Percentiles rank a stretch among this genome's conserved stretches.
These are phyloP conservation scores for Talaromyces proteolyticus DNA, from an alignment of 495 filamentous ascomycete species.

Conservation along the genomic window DNA sequence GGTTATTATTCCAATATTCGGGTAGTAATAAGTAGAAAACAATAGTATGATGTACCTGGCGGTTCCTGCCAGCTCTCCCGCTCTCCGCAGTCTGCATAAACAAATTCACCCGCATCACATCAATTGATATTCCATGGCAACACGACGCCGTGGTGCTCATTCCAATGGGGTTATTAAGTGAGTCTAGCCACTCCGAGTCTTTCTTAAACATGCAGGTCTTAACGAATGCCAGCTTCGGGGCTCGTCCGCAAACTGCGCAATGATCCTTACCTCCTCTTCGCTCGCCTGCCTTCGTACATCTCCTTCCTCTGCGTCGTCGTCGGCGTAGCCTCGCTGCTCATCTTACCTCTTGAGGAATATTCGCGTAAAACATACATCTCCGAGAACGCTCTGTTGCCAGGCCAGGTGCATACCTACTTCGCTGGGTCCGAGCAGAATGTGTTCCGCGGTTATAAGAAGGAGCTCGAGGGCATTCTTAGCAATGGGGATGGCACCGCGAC, in stretches of 20 bases:
- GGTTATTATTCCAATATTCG: too few relatives aligned
- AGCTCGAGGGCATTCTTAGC: conserved; percentile 53
- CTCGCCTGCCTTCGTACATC: conserved; percentile 56
- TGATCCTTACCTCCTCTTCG: conserved; percentile 34
- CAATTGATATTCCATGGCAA: too few relatives aligned
- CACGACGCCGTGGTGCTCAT: background rate
- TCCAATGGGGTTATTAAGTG: background rate
- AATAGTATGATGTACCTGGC: background rate
- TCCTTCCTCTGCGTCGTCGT: conserved; percentile 83
- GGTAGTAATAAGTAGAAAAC: background rate
- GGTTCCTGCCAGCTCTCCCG: background rate
- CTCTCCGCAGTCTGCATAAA: background rate
- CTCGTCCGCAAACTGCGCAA: conserved; percentile 37
- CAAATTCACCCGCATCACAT: too few relatives aligned
- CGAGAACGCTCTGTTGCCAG: conserved; percentile 92
- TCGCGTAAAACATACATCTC: conserved; percentile 93
- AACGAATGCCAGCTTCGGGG: conserved; percentile 8
- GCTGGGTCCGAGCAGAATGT: conserved; percentile 74
- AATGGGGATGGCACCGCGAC: conserved; percentile 22
- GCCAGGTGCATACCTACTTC: conserved; percentile 97
- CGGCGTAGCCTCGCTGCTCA: conserved; percentile 85
- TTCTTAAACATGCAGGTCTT: background rate
- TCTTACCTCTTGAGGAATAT: conserved; percentile 90
- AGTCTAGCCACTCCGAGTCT: background rate
- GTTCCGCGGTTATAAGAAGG: conserved; percentile 86